Evolutionary conservation across 305 asterid genomes (phyloP), one percentile per base, ranked within the genome.

Genomic region (Fraxinus platypoda): DNA sequence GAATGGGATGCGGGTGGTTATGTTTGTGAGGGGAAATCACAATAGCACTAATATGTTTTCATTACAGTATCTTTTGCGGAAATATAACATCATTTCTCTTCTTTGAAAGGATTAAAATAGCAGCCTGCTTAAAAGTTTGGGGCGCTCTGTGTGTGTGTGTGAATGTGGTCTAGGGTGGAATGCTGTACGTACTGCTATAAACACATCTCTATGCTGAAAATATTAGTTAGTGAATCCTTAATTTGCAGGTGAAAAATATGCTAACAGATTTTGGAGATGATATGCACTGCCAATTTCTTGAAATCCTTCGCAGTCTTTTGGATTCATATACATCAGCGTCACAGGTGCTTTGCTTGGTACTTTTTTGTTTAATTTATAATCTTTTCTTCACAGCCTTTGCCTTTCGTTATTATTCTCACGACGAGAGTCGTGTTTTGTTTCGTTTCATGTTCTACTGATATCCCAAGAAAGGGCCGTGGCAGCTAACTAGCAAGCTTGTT

Each of bases 261-360:
- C 89, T 96, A 21, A 89, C 97, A 81, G 99, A 96, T 89, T 96
- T 89, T 84, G 98, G 93, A 83, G 95, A 94, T 85, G 97, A 93
- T 80, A 94, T 94, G 99, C 99, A 95, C 83, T 94, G 98, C 87
- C 99, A 96, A 68, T 96, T 94, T 90, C 91, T 94, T 88, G 99
- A 96, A 90, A 91, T 96, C 86, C 88, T 97, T 85, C 98, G 98
- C 84, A 97, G 92, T 90, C 99, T 97, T 81, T 85, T 97, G 90
- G 99, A 97, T 85, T 86, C 97, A 8, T 87, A 84, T 83, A 49
- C 97, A 37, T 87, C 95, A 85, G 96, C 93, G 77, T 64, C 93
- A 31, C 98, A 92, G 95, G 99, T 97, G 85, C 78, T 75, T 43
- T 80, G 13, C 34, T 70, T 70, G 5, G 5, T 71, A 26, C 76